A percentile compares a stretch with the other conserved stretches of the same genome.
Conservation (phyloP, 106 monocot species). For the Dendrobium officinale region DNA sequence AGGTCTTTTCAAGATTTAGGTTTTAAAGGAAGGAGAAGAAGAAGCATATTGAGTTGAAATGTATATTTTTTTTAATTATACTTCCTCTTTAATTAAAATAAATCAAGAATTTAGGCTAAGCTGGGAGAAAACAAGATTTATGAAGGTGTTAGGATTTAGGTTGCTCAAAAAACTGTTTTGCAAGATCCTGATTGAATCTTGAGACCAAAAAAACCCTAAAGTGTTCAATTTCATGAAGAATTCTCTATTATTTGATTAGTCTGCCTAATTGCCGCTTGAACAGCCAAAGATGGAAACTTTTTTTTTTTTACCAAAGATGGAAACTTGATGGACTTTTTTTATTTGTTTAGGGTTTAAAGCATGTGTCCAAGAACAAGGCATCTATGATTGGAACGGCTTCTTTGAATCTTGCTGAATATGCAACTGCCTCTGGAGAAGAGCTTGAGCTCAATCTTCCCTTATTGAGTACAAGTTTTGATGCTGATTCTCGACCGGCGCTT, state of each 20-base stretch:
- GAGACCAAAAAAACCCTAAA: background rate
- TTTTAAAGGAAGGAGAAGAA: no score
- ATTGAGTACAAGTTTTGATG: conserved; percentile 16
- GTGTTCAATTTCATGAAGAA: background rate
- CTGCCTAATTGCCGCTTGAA: background rate
- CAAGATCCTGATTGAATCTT: no score
- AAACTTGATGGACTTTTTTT: background rate
- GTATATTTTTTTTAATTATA: no score
- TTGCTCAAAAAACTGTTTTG: no score
- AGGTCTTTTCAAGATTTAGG: no score
- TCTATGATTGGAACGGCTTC: conserved; percentile 60
- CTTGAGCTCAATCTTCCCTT: conserved; percentile 57
- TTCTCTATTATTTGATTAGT: background rate
- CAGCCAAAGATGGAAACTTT: background rate
- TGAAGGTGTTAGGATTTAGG: no score
- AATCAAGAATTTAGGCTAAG: no score
- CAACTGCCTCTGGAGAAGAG: conserved; percentile 42
- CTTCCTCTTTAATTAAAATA: no score
- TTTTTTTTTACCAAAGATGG: background rate
- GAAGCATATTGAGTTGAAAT: no score
- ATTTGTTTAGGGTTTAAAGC: conserved; percentile 30
- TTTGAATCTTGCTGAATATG: conserved; percentile 72
- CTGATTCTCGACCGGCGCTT: conserved; percentile 34
- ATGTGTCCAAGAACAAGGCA: conserved; percentile 49
- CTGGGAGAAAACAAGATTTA: no score